Percentiles rank a stretch among this genome's conserved stretches.
Evolutionary conservation across 768 basidiomycete genomes (phyloP).

Genomic region (Solioccasus polychromus): DNA sequence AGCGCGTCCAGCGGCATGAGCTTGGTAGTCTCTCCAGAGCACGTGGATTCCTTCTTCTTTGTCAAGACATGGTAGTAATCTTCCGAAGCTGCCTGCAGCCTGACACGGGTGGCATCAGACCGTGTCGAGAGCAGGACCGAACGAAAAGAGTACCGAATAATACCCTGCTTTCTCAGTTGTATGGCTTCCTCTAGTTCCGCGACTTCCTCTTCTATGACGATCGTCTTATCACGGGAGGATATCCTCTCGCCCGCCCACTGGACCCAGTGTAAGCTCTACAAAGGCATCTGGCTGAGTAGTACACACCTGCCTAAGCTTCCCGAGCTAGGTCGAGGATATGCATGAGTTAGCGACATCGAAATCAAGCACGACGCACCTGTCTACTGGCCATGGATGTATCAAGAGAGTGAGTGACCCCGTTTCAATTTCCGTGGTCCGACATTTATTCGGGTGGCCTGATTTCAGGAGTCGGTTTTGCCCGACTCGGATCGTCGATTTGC

Average conservation of each 20-base stretch:
- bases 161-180: conserved; percentile 72
- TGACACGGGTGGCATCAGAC: conserved; percentile 28
- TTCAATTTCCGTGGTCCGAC: conserved; percentile 7
- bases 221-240: conserved; percentile 76
- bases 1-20: conserved; percentile 73
- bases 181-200: conserved; percentile 80
- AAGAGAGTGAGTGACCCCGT: background rate
- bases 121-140: background rate
- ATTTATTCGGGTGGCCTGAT: conserved; percentile 19
- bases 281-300: conserved; percentile 1
- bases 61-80: conserved; percentile 67
- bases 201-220: conserved; percentile 70
- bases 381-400: conserved; percentile 55
- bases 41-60: conserved; percentile 72
- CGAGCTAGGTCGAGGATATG: conserved; percentile 47
- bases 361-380: conserved; percentile 40
- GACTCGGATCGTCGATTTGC: conserved; percentile 7
- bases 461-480: conserved; percentile 12
- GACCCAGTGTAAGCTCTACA: background rate
- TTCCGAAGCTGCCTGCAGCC: conserved; percentile 69
- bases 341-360: background rate
- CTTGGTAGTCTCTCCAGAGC: conserved; percentile 62
- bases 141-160: conserved; percentile 54
- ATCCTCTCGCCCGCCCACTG: conserved; percentile 93
- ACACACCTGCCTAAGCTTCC: conserved; percentile 73